Conservation (phyloP, 2,329 filamentous ascomycete genomes). For the Paecilomyces variotii region DNA sequence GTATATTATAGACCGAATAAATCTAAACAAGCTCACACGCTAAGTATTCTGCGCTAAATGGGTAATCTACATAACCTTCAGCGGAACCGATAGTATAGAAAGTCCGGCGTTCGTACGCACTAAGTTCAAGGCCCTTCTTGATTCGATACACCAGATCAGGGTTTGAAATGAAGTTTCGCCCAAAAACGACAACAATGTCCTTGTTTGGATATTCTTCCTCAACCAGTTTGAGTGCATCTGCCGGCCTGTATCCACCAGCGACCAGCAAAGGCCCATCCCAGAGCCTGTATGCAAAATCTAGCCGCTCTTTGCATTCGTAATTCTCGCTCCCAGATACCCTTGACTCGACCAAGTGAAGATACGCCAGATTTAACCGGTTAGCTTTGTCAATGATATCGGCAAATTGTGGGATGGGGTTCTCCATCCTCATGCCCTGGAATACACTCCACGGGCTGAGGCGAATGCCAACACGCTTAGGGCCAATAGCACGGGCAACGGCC, state of each 20-base stretch:
- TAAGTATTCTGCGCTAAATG: background rate
- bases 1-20: too few relatives aligned
- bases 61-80: background rate
- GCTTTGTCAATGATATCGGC: constrained; percentile 47
- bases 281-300: background rate
- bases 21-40: background rate
- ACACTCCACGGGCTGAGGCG: constrained; percentile 38
- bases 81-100: constrained; percentile 24
- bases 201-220: constrained; percentile 8
- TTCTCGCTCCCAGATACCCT: background rate
- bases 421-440: constrained; percentile 48
- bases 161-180: constrained; percentile 32
- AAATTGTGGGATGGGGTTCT: constrained; percentile 57
- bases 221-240: background rate
- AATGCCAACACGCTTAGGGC: constrained; percentile 38
- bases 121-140: constrained; percentile 23
- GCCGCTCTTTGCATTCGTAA: background rate
- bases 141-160: constrained; percentile 34
- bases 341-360: constrained; percentile 55
- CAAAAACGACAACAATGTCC: constrained; percentile 26
- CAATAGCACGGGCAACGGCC: constrained; percentile 34
- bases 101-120: constrained; percentile 25
- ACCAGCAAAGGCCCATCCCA: background rate
- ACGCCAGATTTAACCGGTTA: constrained; percentile 48
- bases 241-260: constrained; percentile 8